Evolutionary conservation across 2,329 filamentous ascomycete species (phyloP).

Genomic region (Huntiella abstrusa): DNA sequence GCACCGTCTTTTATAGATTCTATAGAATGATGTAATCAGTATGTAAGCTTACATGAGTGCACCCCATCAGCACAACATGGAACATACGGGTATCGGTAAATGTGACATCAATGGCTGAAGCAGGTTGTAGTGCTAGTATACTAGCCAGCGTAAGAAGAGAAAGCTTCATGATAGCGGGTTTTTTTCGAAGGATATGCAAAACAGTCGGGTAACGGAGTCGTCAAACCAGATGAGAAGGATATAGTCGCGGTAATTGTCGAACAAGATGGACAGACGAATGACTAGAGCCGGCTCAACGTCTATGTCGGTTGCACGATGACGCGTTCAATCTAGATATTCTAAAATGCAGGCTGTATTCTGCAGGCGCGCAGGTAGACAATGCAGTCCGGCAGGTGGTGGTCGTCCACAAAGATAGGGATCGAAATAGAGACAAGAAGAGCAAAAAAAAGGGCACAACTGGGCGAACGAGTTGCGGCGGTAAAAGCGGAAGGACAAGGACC

Average conservation of each 20-base stretch:
- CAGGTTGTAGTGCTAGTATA: constrained; percentile 6
- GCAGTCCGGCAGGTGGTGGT: too few species aligned
- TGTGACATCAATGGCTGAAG: constrained; percentile 9
- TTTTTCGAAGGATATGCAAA: background rate
- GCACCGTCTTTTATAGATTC: constrained; percentile 32
- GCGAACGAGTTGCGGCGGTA: too few species aligned
- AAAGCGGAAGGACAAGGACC: too few species aligned
- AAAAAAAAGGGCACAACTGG: too few species aligned
- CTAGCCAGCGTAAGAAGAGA: constrained; percentile 7
- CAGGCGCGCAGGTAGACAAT: too few species aligned
- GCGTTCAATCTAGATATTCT: background rate
- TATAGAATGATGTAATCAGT: constrained; percentile 13
- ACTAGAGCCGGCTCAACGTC: too few species aligned
- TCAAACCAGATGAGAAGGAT: background rate
- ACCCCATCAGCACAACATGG: too few species aligned
- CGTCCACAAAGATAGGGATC: too few species aligned
- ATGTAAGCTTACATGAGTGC: too few species aligned
- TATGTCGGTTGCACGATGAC: too few species aligned
- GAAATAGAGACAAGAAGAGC: too few species aligned
- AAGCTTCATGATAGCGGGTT: constrained; percentile 8
- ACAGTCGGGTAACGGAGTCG: background rate
- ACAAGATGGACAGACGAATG: background rate
- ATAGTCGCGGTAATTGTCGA: background rate
- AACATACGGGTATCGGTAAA: constrained; percentile 18
- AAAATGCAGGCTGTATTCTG: too few species aligned